Evolutionary conservation across 495 filamentous ascomycete species (phyloP), one percentile per base, ranked within the genome.

Genomic region (Xylaria sp.): DNA sequence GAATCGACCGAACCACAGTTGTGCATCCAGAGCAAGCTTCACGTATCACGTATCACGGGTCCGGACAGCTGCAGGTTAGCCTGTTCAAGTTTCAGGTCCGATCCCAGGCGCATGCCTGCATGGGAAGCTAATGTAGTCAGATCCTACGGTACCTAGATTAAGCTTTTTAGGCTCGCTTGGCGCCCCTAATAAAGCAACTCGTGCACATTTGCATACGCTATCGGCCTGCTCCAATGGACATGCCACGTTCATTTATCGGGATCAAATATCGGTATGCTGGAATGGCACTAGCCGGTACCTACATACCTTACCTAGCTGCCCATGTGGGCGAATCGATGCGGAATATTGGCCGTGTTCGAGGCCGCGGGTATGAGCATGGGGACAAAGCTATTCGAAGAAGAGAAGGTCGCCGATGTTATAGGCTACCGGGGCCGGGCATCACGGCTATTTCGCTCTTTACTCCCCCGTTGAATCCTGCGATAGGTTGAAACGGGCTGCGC

Each of bases 161-260:
- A 67, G 63, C 63, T 67, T 67, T 53, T 29, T 41, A 31, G 46
- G n/a, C 33, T 11, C n/a, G 19, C 46, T 55, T 65, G 61, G 61
- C 61, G 19, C 48, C 63, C 63, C 63, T 19, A 55, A 67, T 67
- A 11, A 31, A 46, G 63, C 63, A 55, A 55, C 33, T 67, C 33
- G 33, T 24, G 26, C 43, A 11, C 11, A 6, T 24, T 26, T 0
- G n/a, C n/a, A n/a, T 7, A 29, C 35, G n/a, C 35, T 19, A 35
- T 44, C 9, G 48, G 26, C 41, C 9, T 64, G 26, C 41, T 50
- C 26, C 61, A 24, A 63, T 43, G 2, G 2, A 37, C 58, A n/a
- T 14, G 2, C 21, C 26, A 29, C 12, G 37, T 63, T 63, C 41
- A 14, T 17, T 31, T 35, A 44, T 46, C 40, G 15, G 46, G 46